phyloP scores from a whole-genome alignment of 495 filamentous ascomycete species.

The Lepraria neglecta region DNA sequence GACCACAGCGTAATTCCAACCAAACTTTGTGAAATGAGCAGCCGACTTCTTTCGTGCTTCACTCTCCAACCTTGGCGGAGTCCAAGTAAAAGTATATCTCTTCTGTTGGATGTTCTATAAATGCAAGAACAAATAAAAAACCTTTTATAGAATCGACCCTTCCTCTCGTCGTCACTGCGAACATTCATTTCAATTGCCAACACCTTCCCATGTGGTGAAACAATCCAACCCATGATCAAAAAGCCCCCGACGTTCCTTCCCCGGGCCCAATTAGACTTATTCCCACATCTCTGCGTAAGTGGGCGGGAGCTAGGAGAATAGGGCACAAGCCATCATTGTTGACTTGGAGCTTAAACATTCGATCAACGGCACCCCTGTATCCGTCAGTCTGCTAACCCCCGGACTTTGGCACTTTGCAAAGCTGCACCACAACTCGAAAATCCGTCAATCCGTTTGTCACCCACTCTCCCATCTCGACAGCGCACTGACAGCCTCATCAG shows the following conservation, averaged over 20 bases:
- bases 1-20: not conserved
- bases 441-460: not conserved
- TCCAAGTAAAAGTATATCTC: not conserved
- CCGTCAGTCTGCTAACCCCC: too few relatives aligned
- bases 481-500: conserved; percentile 9
- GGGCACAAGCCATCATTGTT: too few relatives aligned
- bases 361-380: too few relatives aligned
- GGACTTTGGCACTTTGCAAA: too few relatives aligned
- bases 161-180: not conserved
- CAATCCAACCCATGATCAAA: not conserved
- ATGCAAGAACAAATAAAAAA: too few relatives aligned
- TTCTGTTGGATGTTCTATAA: not conserved
- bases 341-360: too few relatives aligned
- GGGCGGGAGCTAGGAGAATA: too few relatives aligned
- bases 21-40: conserved; percentile 9
- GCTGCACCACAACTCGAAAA: too few relatives aligned
- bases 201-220: conserved; percentile 1
- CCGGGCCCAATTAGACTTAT: too few relatives aligned
- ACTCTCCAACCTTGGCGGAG: conserved; percentile 4
- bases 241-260: too few relatives aligned
- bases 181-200: not conserved
- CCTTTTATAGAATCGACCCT: too few relatives aligned
- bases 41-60: conserved; percentile 1
- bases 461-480: not conserved
- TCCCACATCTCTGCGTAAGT: too few relatives aligned